A percentile compares a stretch with the other conserved stretches of the same genome.
Conservation (phyloP, 2,329 filamentous ascomycete species). For the Cyphellophora europaea region DNA sequence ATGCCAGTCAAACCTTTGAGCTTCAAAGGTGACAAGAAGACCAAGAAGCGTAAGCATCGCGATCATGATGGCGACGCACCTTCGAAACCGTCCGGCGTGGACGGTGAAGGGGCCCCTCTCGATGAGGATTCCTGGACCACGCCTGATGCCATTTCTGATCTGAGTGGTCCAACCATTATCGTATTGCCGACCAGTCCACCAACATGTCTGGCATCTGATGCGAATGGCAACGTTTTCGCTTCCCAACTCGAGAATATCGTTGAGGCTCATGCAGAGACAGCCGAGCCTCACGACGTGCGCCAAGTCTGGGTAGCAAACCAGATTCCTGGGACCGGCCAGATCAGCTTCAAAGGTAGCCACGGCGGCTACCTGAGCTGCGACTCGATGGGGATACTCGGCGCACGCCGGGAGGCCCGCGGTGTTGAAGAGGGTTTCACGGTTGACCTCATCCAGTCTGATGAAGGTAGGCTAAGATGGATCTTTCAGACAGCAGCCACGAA, state of each 20-base stretch:
- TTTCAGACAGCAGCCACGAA: conserved; percentile 3
- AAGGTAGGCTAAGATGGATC: conserved; percentile 7
- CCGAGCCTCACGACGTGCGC: conserved; percentile 89
- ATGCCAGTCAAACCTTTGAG: conserved; percentile 63
- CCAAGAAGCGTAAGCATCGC: conserved; percentile 68
- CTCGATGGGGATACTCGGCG: conserved; percentile 16
- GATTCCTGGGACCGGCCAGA: conserved; percentile 60
- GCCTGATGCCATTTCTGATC: conserved; percentile 63
- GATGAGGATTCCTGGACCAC: conserved; percentile 87
- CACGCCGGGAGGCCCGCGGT: conserved; percentile 17
- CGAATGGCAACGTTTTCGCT: conserved; percentile 76
- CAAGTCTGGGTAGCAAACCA: conserved; percentile 90
- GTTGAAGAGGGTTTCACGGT: conserved; percentile 22
- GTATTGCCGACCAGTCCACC: conserved; percentile 67
- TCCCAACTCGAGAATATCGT: conserved; percentile 78
- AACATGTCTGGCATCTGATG: conserved; percentile 74
- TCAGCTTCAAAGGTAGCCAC: conserved; percentile 84
- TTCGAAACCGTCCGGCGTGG: conserved; percentile 11
- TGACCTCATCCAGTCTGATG: conserved; percentile 4
- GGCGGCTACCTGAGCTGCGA: conserved; percentile 50
- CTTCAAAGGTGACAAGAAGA: conserved; percentile 97
- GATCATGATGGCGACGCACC: conserved; percentile 28
- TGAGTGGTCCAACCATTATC: conserved; percentile 73
- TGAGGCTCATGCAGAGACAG: conserved; percentile 69
- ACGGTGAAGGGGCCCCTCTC: conserved; percentile 30